phyloP scores from a whole-genome alignment of 1,139 yeast species.

The Candida dubliniensis region DNA sequence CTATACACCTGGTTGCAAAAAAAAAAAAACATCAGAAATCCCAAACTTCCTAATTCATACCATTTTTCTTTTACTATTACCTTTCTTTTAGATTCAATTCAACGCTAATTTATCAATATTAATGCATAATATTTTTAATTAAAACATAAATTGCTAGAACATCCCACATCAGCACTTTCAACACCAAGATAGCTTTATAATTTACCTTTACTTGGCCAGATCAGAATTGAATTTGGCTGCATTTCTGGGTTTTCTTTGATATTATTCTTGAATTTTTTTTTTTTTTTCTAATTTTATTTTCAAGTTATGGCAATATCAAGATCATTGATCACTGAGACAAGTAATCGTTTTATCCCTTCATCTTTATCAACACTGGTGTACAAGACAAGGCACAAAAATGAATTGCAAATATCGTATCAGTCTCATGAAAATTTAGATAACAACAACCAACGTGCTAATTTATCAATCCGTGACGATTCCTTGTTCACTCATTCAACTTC shows the following conservation, averaged over 20 bases:
- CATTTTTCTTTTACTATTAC: too few species aligned
- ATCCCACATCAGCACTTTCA: neutral
- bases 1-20: neutral
- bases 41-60: too few species aligned
- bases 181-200: too few species aligned
- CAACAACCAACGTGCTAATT: slow-evolving; percentile 6
- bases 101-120: neutral
- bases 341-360: slow-evolving; percentile 24
- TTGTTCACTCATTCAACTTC: slow-evolving; percentile 12
- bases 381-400: slow-evolving; percentile 9
- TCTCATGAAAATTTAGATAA: slow-evolving; percentile 1
- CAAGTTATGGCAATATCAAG: slow-evolving; percentile 9
- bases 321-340: slow-evolving; percentile 13
- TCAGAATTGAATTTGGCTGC: neutral
- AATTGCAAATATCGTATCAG: neutral
- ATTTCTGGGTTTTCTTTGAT: neutral
- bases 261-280: neutral
- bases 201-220: neutral
- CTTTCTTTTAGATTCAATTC: too few species aligned
- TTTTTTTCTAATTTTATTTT: neutral
- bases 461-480: slow-evolving; percentile 16
- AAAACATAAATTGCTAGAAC: neutral
- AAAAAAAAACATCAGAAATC: neutral
- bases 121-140: neutral
- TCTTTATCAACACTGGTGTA: slow-evolving; percentile 22